Conservation (phyloP, 2,329 filamentous ascomycete species). For the Venturia oleaginea region DNA sequence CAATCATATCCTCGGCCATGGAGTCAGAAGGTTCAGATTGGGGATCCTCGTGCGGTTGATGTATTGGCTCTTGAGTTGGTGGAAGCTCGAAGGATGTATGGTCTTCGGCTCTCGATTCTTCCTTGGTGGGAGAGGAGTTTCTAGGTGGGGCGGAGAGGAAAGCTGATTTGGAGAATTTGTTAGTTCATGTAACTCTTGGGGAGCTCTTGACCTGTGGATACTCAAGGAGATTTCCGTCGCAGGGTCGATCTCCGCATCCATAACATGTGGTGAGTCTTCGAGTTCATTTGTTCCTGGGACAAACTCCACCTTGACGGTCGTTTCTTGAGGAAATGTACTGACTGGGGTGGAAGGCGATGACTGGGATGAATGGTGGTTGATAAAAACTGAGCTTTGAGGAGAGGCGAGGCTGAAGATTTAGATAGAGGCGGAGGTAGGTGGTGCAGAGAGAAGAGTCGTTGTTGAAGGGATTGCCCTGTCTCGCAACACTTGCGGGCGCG, state of each 20-base stretch:
- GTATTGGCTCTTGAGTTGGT: not conserved
- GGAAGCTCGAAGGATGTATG: not conserved
- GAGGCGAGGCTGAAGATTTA: not conserved
- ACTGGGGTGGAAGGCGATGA: not conserved
- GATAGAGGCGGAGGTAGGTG: not conserved
- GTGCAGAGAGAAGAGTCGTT: not conserved
- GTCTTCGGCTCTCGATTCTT: not conserved
- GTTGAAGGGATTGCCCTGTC: not conserved
- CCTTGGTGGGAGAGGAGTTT: not conserved
- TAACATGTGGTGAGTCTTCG: not conserved
- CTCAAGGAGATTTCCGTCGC: constrained; percentile 1
- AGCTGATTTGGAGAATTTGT: not conserved
- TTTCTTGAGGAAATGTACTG: not conserved
- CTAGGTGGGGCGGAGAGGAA: not conserved
- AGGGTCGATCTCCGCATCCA: not conserved
- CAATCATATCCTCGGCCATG: constrained; percentile 4
- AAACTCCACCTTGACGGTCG: not conserved
- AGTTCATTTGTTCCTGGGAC: not conserved
- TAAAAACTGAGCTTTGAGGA: not conserved
- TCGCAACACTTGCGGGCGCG: not conserved
- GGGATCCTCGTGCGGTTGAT: not conserved
- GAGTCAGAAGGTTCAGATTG: not conserved
- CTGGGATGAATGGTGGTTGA: not conserved
- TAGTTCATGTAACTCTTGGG: not conserved
- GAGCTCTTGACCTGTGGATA: not conserved